Base-by-base conservation (phyloP, 352 stramenopile genomes). In the Phytophthora tubulina region DNA sequence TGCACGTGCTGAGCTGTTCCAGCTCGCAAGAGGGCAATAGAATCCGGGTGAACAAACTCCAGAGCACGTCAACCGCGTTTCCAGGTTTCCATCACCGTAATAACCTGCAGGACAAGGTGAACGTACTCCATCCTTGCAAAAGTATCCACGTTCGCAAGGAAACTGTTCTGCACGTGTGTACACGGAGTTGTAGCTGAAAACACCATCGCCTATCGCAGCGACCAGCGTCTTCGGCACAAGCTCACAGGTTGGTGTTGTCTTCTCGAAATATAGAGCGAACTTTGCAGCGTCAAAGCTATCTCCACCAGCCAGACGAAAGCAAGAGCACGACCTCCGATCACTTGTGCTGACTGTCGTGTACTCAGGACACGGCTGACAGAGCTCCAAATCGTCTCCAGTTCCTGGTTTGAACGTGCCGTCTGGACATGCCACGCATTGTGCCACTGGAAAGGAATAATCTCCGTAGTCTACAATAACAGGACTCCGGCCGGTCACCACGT, bases 341-440 rank as follows among this genome's bases (percentile, higher is more conserved):
- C 17, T 61, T 14, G 77, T 71, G 30, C 80, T 91, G 13, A 67
- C 67, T 1, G 87, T 58, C 0, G 78, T 79, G 30, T 79, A 85
- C 46, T 72, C 45, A 0, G 87, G 85, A 62, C 87, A 96, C 8
- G 62, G 51, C 9, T 68, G 14, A 38, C 87, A 96, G 1, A 93
- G 70, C n/a, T 56, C 53, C 0, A 69, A 27, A 33, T 76, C 76
- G 52, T 96, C 84, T 5, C 87, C 86, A 0, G 71, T 45, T 14
- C 36, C 50, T 9, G 63, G 32, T 60, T 97, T 97, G 72, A 94
- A 96, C 0, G 83, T 95, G 5, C 86, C 85, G 0, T 74, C 33
- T 2, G 89, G 89, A 60, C 89, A 97, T 15, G 65, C 17, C 13
- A 85, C 65, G 39, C 90, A 97, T 35, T 71, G 17, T 0, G 82